Evolutionary conservation across 2,329 filamentous ascomycete species (phyloP).

Genomic region (Nemania sp.): DNA sequence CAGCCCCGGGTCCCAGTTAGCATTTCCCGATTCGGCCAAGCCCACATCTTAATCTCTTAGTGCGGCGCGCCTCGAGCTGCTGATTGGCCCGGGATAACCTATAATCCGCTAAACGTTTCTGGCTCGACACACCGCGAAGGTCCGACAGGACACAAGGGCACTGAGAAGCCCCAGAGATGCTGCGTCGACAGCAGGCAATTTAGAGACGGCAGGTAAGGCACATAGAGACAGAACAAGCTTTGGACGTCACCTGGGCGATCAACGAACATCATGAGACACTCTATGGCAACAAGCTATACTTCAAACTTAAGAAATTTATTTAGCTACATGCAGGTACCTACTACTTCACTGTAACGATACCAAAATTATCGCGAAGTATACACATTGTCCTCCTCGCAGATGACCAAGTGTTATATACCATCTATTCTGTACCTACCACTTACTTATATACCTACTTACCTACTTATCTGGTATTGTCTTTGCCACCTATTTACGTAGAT

Average conservation of each 20-base stretch:
- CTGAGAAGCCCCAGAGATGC: neutral
- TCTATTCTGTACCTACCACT: neutral
- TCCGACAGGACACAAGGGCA: conserved; percentile 5
- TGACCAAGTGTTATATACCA: neutral
- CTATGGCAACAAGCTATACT: no score
- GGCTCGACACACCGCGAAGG: conserved; percentile 25
- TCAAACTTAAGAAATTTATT: neutral
- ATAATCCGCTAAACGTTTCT: conserved; percentile 38
- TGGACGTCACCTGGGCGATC: neutral
- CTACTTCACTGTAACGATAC: no score
- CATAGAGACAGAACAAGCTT: neutral
- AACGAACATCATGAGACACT: no score
- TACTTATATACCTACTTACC: no score
- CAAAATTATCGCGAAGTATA: no score
- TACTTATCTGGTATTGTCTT: no score
- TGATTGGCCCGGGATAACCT: conserved; percentile 39
- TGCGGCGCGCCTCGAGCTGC: neutral
- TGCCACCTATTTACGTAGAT: no score
- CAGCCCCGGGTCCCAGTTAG: conserved; percentile 25
- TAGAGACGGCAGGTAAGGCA: neutral
- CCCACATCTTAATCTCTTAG: conserved; percentile 27
- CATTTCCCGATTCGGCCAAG: conserved; percentile 40
- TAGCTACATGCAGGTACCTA: no score
- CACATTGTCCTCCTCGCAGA: neutral
- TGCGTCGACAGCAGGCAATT: neutral